Conservation (phyloP, 2,329 filamentous ascomycete species). For the Colletotrichum sp. region DNA sequence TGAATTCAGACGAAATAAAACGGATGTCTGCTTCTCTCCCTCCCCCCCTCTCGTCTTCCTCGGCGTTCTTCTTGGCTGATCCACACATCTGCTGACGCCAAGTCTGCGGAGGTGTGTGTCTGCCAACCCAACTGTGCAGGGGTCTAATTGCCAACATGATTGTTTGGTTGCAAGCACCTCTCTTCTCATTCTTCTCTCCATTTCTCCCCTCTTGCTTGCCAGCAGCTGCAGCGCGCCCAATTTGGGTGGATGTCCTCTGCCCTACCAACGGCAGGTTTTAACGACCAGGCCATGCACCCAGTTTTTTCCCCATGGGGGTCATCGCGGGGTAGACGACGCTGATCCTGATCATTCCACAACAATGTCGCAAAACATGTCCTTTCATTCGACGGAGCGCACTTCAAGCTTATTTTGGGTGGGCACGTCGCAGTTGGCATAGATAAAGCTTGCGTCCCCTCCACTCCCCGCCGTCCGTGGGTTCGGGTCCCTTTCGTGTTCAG, state of each 20-base stretch:
- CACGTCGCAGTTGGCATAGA: constrained; percentile 9
- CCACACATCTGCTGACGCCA: constrained; percentile 22
- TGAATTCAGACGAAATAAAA: neutral
- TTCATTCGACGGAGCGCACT: neutral
- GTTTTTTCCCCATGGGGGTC: constrained; percentile 15
- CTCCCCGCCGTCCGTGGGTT: neutral
- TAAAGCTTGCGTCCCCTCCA: constrained; percentile 11
- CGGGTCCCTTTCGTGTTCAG: neutral
- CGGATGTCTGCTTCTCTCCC: neutral
- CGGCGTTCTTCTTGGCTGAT: constrained; percentile 14
- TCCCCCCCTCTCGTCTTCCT: neutral
- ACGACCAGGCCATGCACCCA: neutral
- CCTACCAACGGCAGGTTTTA: constrained; percentile 3
- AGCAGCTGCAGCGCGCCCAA: neutral
- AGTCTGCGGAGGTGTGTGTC: neutral
- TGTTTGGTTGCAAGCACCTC: neutral
- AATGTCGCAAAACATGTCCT: neutral
- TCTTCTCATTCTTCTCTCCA: neutral
- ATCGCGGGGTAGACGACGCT: constrained; percentile 16
- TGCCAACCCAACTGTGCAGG: constrained; percentile 9
- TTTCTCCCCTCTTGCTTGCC: neutral
- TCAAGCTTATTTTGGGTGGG: constrained; percentile 13
- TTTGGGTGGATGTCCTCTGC: neutral
- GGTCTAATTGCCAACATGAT: neutral
- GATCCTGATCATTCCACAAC: constrained; percentile 5